phyloP scores from a whole-genome alignment of 2,329 filamentous ascomycete genomes.

The Raffaelea arxii region DNA sequence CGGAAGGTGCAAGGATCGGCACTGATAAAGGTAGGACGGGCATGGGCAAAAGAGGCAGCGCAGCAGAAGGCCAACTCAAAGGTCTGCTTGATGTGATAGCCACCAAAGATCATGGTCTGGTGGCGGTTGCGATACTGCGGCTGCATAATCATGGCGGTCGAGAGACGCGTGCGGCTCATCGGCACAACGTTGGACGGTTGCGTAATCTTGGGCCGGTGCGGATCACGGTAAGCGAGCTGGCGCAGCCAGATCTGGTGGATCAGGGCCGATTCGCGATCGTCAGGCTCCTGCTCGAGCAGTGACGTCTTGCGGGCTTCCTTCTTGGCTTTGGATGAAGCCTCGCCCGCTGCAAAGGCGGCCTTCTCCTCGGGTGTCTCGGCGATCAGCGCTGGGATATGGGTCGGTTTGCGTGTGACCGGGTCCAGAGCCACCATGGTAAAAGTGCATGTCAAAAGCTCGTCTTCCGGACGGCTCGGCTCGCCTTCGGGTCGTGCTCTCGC shows the following conservation, averaged over 20 bases:
- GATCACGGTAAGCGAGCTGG: constrained; percentile 35
- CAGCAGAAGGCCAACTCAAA: constrained; percentile 71
- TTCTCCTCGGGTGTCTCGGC: constrained; percentile 55
- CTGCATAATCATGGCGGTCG: constrained; percentile 64
- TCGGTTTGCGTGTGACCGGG: constrained; percentile 54
- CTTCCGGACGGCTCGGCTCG: constrained; percentile 35
- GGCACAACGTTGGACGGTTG: constrained; percentile 37
- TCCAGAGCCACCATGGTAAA: constrained; percentile 73
- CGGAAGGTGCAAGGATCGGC: constrained; percentile 67
- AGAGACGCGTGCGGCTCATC: constrained; percentile 47
- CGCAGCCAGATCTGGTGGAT: constrained; percentile 67
- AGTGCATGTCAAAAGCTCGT: constrained; percentile 37
- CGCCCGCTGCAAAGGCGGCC: constrained; percentile 38
- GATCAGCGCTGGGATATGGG: constrained; percentile 47
- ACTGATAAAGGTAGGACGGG: constrained; percentile 60
- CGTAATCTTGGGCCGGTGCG: constrained; percentile 18
- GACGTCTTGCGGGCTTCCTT: constrained; percentile 35
- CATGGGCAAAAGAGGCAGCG: constrained; percentile 60
- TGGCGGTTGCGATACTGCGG: constrained; percentile 46
- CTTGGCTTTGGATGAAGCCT: constrained; percentile 34
- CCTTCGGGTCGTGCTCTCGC: constrained; percentile 55
- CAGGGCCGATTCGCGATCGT: constrained; percentile 60
- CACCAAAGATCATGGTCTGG: constrained; percentile 72
- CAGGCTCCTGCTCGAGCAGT: constrained; percentile 56
- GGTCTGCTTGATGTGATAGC: constrained; percentile 63